Base-by-base conservation (phyloP, 2,329 filamentous ascomycete species). In the Cordyceps militaris region DNA sequence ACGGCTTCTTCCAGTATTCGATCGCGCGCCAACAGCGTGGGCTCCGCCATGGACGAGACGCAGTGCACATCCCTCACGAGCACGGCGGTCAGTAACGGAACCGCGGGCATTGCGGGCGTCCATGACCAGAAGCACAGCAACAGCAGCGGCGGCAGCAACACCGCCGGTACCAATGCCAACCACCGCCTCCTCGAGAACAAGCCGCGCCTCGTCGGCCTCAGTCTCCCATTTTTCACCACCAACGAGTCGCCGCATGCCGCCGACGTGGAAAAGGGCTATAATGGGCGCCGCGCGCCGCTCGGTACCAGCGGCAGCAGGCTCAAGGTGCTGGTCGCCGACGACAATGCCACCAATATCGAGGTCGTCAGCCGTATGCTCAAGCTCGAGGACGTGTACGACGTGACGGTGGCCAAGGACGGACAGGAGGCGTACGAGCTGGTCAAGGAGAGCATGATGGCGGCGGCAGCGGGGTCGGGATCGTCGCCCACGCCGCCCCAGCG, bases 391-490 rank as follows among this genome's bases (percentile, higher is more conserved):
- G 81, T 91, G 16, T 89, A 88, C 70, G 89, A 96, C 67, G 90
- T 96, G 19, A 93, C 89, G 0, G 87, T 96, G 51, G 92, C 91
- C 56, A 90, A 90, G 68, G 87, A 91, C 65, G 88, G 88, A 0
- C 89, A 95, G 70, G 89, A 96, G 72, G 92, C 92, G 0, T 89
- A 91, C 59, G 91, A 96, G 61, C 78, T 88, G 30, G 91, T 96
- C 63, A 92, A 91, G 68, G 84, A 84, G n/a, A 88, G 85, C 62
- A 94, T 96, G 88, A 83, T 19, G n/a, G 24, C 21, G 48, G 34
- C n/a, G 14, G 34, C 14, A 13, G 34, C 14, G 7, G 34, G 34
- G 14, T 16, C 49, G 4, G 34, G 26, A n/a, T 3, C 28, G 10
- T 86, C 53, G 81, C 81, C 32, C 81, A 86, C 54, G 78, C 46